Evolutionary conservation across 2,329 filamentous ascomycete genomes (phyloP), one percentile per base, ranked within the genome.

Genomic region (Fusarium pseudograminearum): DNA sequence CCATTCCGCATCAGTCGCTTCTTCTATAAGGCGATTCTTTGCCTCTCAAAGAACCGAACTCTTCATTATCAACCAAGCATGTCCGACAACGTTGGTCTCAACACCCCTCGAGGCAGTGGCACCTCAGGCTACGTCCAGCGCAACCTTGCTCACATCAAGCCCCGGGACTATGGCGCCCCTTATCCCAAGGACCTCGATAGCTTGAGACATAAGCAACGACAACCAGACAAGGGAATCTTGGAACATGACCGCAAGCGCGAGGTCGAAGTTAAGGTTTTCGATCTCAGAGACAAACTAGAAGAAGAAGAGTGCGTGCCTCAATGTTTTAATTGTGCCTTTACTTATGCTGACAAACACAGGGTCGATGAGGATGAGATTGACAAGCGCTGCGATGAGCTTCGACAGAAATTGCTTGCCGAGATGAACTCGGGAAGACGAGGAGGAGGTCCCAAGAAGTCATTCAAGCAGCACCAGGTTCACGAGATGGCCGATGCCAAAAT

Each of bases 91-190:
- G 96, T 99, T 77, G 97, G 96, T 61, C 93, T 99, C 75, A 90
- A 91, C 60, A 99, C 96, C 7, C 96, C 96, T 5, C 91, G 96
- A 76, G 96, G 96, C 73, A 97, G 93, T 78, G 96, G 96, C 48
- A 99, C 96, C 60, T 98, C 95, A 2, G 96, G 96, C 78, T 98
- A 98, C 79, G 95, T 99, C 59, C 95, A 98, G 82, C 93, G 94
- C 80, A 99, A 98, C 83, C 89, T 94, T 36, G 96, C 96, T 20
- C 90, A 95, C 78, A 89, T 98, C 74, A 90, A 87, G 77, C 94
- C 93, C 31, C 94, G 95, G 81, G 93, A 97, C 82, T 87, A 89
- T 74, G 86, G 84, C 62, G 90, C 90, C 20, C 94, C 94, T 0
- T 97, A 97, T 80, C 88, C 90, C 33, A 89, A 89, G 67, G 89